Evolutionary conservation across 441 rosid genomes (phyloP).

Genomic region (Gossypium gossypioides): DNA sequence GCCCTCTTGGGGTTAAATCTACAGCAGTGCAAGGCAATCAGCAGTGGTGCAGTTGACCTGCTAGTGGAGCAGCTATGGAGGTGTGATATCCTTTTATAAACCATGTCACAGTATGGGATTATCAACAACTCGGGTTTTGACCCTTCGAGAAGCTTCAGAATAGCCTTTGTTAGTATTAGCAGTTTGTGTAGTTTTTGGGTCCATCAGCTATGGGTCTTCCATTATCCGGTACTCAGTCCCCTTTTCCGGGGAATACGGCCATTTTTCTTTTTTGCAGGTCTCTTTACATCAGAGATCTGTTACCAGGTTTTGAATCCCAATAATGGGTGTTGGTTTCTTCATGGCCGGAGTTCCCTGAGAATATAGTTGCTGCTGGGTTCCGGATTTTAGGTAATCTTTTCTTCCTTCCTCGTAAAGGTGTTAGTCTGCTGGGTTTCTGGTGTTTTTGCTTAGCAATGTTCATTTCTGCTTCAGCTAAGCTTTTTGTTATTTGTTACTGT

Average conservation of each 20-base stretch:
- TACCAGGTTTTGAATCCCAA: slow-evolving; percentile 23
- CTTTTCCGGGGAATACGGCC: slow-evolving; percentile 33
- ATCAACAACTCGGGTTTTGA: not conserved
- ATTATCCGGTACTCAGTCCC: slow-evolving; percentile 22
- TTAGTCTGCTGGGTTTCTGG: slow-evolving; percentile 19
- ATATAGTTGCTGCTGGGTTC: slow-evolving; percentile 32
- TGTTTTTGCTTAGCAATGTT: slow-evolving; percentile 27
- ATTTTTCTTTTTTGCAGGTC: slow-evolving; percentile 42
- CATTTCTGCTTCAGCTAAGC: slow-evolving; percentile 13
- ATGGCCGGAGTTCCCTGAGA: slow-evolving; percentile 39
- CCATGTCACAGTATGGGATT: not conserved
- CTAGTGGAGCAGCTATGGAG: slow-evolving; percentile 66
- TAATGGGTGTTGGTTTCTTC: slow-evolving; percentile 19
- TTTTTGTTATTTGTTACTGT: slow-evolving; percentile 11
- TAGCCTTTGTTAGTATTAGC: slow-evolving; percentile 25
- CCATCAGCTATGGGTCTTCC: slow-evolving; percentile 37
- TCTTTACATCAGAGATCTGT: slow-evolving; percentile 27
- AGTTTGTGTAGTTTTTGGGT: slow-evolving; percentile 55
- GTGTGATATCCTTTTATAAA: slow-evolving; percentile 72
- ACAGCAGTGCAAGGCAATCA: slow-evolving; percentile 62
- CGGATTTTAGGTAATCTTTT: slow-evolving; percentile 21
- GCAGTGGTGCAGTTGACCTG: slow-evolving; percentile 33
- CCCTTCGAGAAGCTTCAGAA: slow-evolving; percentile 8
- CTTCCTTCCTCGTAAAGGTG: slow-evolving; percentile 9
- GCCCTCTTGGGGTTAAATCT: slow-evolving; percentile 68